Evolutionary conservation across 805 yeast genomes (phyloP), one percentile per base, ranked within the genome.

Genomic region (Barnettozyma populi): DNA sequence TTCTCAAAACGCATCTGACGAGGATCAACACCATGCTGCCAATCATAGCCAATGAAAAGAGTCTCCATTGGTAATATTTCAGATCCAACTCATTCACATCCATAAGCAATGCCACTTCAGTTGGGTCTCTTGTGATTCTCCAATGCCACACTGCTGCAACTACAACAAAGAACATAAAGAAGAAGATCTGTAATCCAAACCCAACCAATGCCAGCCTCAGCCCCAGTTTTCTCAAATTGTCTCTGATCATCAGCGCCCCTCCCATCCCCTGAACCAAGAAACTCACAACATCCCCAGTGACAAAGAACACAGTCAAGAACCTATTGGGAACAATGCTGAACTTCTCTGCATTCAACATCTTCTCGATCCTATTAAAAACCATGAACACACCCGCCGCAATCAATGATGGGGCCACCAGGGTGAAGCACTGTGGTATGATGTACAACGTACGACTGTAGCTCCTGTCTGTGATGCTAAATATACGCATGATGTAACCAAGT

Each of bases 341-440:
- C 20, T 41, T 29, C n/a, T 36, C 18, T 4, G 45, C 44, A 13
- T 41, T 27, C 16, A 41, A 20, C 16, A 29, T 38, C 7, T n/a
- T 46, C 21, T 41, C 42, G 18, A 46, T 27, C 21, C 45, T 41
- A 7, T 21, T 25, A 16, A 46, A 46, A 2, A 29, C 11, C 48
- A 46, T 46, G 24, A 46, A 46, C 6, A 46, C 24, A 31, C 45
- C 45, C 14, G 34, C 41, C 4, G 45, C 11, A 4, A 46, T 36
- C 34, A 46, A 24, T 2, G 48, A 46, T 6, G 48, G 48, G 8
- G 45, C 29, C 7, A 46, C 8, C 11, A 46, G 25, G 2, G 20
- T 41, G 36, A 36, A 46, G 18, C 23, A 27, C 19, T 46, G 45
- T 7, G 41, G 36, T 11, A 46, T 16, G 16, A 46, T 13, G 25